Evolutionary conservation across 306 rosid species (phyloP), one percentile per base, ranked within the genome.

Genomic region (Argentina anserina): DNA sequence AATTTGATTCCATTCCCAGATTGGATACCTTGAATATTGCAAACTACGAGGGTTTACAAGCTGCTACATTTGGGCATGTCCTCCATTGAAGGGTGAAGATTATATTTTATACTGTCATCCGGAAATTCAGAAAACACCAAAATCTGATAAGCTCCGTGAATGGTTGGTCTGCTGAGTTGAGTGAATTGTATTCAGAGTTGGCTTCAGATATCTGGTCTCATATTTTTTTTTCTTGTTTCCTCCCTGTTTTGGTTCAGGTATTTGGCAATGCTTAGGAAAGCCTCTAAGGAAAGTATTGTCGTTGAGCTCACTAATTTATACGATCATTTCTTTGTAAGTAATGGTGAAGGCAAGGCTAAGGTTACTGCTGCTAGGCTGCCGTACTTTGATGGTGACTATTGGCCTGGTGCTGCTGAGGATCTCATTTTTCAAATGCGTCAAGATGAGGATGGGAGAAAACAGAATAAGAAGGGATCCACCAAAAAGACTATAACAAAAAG

Each of bases 371-470:
- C 99, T 55, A 90, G 99, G 77, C 86, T 95, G 65, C 99, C 99
- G 53, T 95, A 95, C 82, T 95, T 95, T 83, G 99, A 95, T 76
- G 99, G 99, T 70, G 99, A 95, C 69, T 95, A 95, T 79, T 95
- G 97, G 99, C 97, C 99, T 31, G 97, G 99, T 75, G 97, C 99
- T 72, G 99, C 99, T 0, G 97, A 95, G 88, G 97, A 95, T 86
- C 81, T 95, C 75, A 95, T 95, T 84, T 86, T 90, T 87, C 97
- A 90, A 81, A 87, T 95, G 76, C 88, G 89, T 33, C 99, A 94
- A 84, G 99, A 95, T 75, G 99, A 95, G 81, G 97, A 95, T 75
- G 97, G 97, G 31, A 90, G 90, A 79, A 95, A 88, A 82, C 96
- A 84, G 80, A 95, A 91, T 79, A 91, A 91, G 81, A 95, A 91